These are phyloP conservation scores for Citrus sinensis DNA, from an alignment of 345 rosid genomes.

Conservation along the genomic window DVS_A1.0 CM039162.1:330501-331000, in stretches of 20 bases:
- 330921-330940: constrained; percentile 73
- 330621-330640: constrained; percentile 4
- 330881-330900: constrained; percentile 46
- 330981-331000: neutral
- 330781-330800: constrained; percentile 21
- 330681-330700: constrained; percentile 7
- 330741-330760: constrained; percentile 12
- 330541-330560: neutral
- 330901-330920: constrained; percentile 97
- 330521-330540: neutral
- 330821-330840: constrained; percentile 18
- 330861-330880: constrained; percentile 43
- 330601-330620: neutral
- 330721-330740: constrained; percentile 26
- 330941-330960: constrained; percentile 10
- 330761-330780: constrained; percentile 8
- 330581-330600: constrained; percentile 20
- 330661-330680: constrained; percentile 10
- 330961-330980: neutral
- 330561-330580: neutral
- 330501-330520: neutral
- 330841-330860: neutral
- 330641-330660: constrained; percentile 6
- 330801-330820: constrained; percentile 16
- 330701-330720: neutral